Evolutionary conservation across 768 basidiomycete genomes (phyloP).

Genomic region (Podaxis rugospora): DNA sequence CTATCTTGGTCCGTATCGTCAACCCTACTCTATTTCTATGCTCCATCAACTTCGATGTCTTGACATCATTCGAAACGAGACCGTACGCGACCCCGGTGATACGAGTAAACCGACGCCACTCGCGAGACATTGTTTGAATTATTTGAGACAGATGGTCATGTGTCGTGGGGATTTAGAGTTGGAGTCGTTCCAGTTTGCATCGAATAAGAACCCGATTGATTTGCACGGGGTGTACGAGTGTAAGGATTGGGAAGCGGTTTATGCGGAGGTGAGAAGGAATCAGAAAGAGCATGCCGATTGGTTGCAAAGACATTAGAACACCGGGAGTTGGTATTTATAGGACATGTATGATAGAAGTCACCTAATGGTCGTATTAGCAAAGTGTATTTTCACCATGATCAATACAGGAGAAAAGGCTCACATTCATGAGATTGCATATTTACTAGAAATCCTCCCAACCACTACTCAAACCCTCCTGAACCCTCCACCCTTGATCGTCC

Average conservation of each 20-base stretch:
- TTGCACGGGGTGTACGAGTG: conserved; percentile 27
- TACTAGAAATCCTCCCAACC: conserved; percentile 27
- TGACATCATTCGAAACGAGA: conserved; percentile 28
- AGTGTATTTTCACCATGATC: not conserved
- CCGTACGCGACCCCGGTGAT: conserved; percentile 16
- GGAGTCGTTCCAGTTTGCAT: conserved; percentile 27
- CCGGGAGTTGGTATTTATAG: not conserved
- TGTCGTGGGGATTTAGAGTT: conserved; percentile 27
- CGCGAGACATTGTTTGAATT: conserved; percentile 28
- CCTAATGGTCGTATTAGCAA: not conserved
- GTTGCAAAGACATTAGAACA: conserved; percentile 1
- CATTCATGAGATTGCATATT: not conserved
- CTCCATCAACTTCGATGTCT: conserved; percentile 33
- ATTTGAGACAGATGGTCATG: conserved; percentile 29
- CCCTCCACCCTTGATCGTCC: conserved; percentile 53
- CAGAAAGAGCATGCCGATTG: conserved; percentile 19
- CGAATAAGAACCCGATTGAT: conserved; percentile 27
- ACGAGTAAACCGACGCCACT: conserved; percentile 19
- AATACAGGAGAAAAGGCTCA: not conserved
- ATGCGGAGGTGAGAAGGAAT: conserved; percentile 23
- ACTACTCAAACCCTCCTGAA: conserved; percentile 56
- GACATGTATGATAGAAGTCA: not conserved
- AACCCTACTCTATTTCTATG: conserved; percentile 29
- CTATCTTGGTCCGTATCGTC: conserved; percentile 26
- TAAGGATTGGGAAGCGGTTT: conserved; percentile 31